A percentile compares a stretch with the other conserved stretches of the same genome.
phyloP scores from a whole-genome alignment of 2,329 filamentous ascomycete genomes.

The Paracamarosporium sp. region DNA sequence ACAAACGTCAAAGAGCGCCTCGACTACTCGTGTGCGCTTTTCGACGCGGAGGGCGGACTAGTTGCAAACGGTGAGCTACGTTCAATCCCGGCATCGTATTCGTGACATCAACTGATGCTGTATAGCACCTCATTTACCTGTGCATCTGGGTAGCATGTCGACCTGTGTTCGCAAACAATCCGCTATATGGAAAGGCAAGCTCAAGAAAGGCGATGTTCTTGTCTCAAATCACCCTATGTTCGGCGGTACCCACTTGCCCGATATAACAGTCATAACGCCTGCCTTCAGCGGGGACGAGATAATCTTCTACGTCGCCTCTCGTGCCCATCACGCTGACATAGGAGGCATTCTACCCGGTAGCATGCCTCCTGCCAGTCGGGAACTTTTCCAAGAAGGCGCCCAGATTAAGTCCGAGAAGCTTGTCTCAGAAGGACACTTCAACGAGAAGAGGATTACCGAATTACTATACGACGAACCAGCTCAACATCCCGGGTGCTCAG shows the following conservation, averaged over 20 bases:
- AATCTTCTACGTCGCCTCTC: constrained; percentile 81
- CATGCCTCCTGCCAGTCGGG: constrained; percentile 78
- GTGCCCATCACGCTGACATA: constrained; percentile 84
- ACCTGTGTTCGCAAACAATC: constrained; percentile 81
- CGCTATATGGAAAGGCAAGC: constrained; percentile 78
- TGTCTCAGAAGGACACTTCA: constrained; percentile 77
- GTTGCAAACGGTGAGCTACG: constrained; percentile 68
- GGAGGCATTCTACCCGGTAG: constrained; percentile 82
- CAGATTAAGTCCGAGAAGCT: constrained; percentile 68
- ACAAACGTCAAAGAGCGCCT: constrained; percentile 84
- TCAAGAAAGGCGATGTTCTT: constrained; percentile 81
- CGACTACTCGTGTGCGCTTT: constrained; percentile 83
- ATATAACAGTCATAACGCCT: constrained; percentile 82
- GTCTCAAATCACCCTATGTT: constrained; percentile 86
- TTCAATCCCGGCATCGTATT: background rate
- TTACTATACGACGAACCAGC: constrained; percentile 77
- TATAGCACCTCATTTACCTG: constrained; percentile 75
- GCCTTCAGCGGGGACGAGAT: constrained; percentile 79
- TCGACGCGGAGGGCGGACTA: constrained; percentile 76
- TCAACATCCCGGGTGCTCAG: constrained; percentile 75
- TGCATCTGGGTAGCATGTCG: constrained; percentile 85
- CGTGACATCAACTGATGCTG: constrained; percentile 12
- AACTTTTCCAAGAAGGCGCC: constrained; percentile 64
- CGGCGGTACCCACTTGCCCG: constrained; percentile 82
- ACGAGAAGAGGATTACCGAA: constrained; percentile 77